Percentiles rank a stretch among this genome's conserved stretches.
phyloP scores from a whole-genome alignment of 139 green algal species.

The Micractinium conductrix region DNA sequence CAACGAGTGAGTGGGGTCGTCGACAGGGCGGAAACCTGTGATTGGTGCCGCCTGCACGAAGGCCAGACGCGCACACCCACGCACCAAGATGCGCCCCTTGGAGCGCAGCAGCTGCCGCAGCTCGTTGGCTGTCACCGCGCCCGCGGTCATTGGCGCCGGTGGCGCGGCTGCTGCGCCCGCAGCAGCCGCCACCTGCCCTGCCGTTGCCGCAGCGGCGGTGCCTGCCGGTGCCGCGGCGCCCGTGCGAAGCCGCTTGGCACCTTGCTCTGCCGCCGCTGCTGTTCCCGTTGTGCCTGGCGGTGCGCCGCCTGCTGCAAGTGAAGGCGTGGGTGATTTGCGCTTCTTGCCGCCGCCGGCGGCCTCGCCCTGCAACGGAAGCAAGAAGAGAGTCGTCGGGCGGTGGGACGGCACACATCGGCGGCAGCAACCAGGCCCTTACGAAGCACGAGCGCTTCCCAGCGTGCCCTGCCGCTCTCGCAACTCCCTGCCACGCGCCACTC shows the following conservation, averaged over 20 bases:
- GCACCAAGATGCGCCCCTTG: slow-evolving; percentile 26
- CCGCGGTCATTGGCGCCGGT: not conserved
- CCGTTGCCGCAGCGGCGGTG: not conserved
- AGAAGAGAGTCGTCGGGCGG: too few species aligned
- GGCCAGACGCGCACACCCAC: not conserved
- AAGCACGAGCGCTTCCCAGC: too few species aligned
- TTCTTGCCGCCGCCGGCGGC: slow-evolving; percentile 25
- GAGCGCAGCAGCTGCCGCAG: slow-evolving; percentile 61
- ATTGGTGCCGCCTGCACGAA: not conserved
- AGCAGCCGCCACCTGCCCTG: not conserved
- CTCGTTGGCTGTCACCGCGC: slow-evolving; percentile 53
- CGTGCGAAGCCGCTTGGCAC: slow-evolving; percentile 1
- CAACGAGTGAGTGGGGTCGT: not conserved
- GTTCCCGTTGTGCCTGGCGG: not conserved
- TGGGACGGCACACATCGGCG: too few species aligned
- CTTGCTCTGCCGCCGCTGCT: not conserved
- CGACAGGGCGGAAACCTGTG: not conserved
- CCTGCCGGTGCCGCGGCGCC: not conserved
- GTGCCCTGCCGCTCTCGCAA: not conserved
- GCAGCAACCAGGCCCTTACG: too few species aligned
- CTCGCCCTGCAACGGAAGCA: too few species aligned
- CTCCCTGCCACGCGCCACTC: not conserved
- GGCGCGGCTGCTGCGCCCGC: not conserved
- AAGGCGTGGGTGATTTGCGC: slow-evolving; percentile 29
- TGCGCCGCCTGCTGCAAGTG: not conserved